These are phyloP conservation scores for Citrullus colocynthis DNA, from an alignment of 306 rosid species.

Conservation along the genomic window DNA sequence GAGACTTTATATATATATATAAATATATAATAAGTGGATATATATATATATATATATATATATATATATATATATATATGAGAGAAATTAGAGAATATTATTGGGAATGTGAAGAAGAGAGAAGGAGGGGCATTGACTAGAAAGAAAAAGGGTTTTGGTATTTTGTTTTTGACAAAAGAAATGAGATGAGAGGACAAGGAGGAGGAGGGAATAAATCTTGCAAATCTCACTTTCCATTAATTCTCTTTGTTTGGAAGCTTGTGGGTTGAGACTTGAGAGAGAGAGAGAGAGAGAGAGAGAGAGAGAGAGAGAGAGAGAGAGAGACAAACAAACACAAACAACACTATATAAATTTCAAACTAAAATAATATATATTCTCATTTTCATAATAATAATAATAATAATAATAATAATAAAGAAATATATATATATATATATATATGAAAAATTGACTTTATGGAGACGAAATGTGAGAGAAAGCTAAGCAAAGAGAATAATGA, in stretches of 20 bases:
- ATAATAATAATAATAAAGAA: too few relatives aligned
- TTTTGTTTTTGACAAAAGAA: not conserved
- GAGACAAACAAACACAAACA: not conserved
- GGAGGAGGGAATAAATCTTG: slow-evolving; percentile 28
- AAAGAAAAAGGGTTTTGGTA: not conserved
- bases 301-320: not conserved
- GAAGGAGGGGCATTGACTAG: not conserved
- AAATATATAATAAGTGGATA: not conserved
- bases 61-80: not conserved
- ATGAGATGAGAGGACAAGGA: slow-evolving; percentile 12
- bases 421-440: too few relatives aligned
- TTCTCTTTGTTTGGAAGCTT: slow-evolving; percentile 96
- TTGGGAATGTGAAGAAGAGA: not conserved
- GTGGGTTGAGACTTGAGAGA: slow-evolving; percentile 24
- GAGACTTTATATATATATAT: not conserved
- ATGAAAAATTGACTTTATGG: too few relatives aligned
- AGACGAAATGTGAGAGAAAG: too few relatives aligned
- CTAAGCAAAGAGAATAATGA: too few relatives aligned
- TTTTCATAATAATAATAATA: not conserved
- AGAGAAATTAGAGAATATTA: not conserved
- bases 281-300: not conserved
- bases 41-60: not conserved
- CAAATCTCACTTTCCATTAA: slow-evolving; percentile 82
- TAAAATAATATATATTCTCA: too few relatives aligned
- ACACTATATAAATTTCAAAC: not conserved